Evolutionary conservation across 306 rosid species (phyloP).

Genomic region (Ziziphus jujuba): DNA sequence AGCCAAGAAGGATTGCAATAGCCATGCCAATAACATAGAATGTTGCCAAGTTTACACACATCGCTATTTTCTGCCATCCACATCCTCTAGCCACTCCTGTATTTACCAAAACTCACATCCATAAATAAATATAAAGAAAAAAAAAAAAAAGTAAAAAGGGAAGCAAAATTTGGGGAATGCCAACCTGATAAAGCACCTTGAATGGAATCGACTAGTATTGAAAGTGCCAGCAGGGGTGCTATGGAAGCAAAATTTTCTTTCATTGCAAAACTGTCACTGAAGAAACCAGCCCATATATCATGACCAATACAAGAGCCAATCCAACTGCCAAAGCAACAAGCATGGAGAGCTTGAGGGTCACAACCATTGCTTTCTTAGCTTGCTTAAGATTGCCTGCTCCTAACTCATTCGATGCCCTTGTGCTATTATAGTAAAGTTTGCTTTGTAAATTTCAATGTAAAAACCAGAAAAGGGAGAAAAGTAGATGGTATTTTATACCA

Average conservation of each 20-base stretch:
- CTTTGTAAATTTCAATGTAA: constrained; percentile 3
- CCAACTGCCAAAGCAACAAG: constrained; percentile 51
- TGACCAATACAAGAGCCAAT: constrained; percentile 56
- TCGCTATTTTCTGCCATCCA: constrained; percentile 75
- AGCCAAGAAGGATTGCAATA: constrained; percentile 56
- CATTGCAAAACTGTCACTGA: constrained; percentile 44
- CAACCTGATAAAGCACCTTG: constrained; percentile 90
- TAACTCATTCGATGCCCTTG: constrained; percentile 84
- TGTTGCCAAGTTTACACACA: constrained; percentile 55
- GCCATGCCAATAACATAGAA: constrained; percentile 74
- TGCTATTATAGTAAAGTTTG: constrained; percentile 39
- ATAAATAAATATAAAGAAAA: background rate
- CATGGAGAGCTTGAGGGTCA: constrained; percentile 65
- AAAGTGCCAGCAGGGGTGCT: constrained; percentile 65
- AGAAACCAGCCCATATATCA: constrained; percentile 56
- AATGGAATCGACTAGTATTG: constrained; percentile 58
- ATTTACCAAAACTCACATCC: constrained; percentile 6
- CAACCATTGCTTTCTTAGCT: constrained; percentile 74
- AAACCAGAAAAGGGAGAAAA: background rate
- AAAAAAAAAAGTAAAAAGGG: no score
- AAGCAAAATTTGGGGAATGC: constrained; percentile 2
- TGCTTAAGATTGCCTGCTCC: constrained; percentile 60
- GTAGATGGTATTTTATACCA: background rate
- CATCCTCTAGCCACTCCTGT: constrained; percentile 85
- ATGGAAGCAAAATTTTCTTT: constrained; percentile 63